phyloP scores from a whole-genome alignment of 371 early-diverging fungal genomes.

The Mucor piriformis region DNA sequence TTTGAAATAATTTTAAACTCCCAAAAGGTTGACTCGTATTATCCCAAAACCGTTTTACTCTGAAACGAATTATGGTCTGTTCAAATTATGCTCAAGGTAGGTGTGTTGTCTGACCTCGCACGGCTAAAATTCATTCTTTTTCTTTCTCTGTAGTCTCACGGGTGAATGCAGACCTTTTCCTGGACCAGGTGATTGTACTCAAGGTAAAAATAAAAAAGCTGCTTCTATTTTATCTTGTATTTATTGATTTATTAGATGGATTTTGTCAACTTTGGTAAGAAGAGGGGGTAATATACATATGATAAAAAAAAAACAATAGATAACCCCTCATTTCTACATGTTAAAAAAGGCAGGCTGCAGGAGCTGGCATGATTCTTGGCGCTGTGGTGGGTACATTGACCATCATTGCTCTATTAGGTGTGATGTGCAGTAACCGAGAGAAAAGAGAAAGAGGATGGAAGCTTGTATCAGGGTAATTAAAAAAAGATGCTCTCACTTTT shows the following conservation, averaged over 20 bases:
- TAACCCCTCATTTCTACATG: not conserved
- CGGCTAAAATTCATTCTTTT: not conserved
- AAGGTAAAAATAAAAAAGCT: conserved; percentile 17
- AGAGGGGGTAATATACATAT: too few species aligned
- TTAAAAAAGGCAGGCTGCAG: conserved; percentile 29
- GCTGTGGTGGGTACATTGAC: conserved; percentile 30
- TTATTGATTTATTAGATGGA: conserved; percentile 6
- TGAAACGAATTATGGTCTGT: conserved; percentile 31
- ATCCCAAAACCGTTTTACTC: conserved; percentile 30
- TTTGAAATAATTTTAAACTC: too few species aligned
- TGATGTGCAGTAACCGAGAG: conserved; percentile 31
- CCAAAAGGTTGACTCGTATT: conserved; percentile 22
- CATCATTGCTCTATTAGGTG: conserved; percentile 28
- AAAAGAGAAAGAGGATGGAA: conserved; percentile 41
- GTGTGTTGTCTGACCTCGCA: not conserved
- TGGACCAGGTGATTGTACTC: conserved; percentile 29
- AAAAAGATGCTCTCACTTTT: not conserved
- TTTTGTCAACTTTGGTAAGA: conserved; percentile 31
- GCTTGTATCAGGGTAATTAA: conserved; percentile 29
- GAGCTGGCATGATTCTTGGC: conserved; percentile 34
- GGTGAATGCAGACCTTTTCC: conserved; percentile 39
- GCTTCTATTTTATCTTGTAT: not conserved
- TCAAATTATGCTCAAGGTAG: conserved; percentile 25
- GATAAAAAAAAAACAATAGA: too few species aligned
- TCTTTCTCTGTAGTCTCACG: conserved; percentile 13